Conservation (phyloP, 2,329 filamentous ascomycete species). For the Xylariaceae sp. region DNA sequence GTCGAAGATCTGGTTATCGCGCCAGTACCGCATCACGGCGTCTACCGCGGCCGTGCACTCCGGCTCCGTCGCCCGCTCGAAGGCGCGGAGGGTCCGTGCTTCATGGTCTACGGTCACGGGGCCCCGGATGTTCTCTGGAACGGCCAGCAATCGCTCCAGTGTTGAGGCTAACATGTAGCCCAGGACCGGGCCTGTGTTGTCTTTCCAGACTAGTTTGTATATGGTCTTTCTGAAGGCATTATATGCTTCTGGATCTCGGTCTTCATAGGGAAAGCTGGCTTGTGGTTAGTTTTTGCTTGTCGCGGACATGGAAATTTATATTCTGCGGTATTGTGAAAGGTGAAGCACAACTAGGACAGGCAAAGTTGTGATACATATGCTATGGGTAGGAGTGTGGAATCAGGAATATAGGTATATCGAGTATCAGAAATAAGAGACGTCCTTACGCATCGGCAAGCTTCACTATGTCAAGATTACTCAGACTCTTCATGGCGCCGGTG, state of each 20-base stretch:
- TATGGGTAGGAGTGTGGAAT: not conserved
- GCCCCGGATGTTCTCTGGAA: constrained; percentile 49
- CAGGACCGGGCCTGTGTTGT: constrained; percentile 44
- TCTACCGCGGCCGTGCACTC: constrained; percentile 57
- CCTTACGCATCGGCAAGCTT: constrained; percentile 51
- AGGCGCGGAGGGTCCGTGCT: constrained; percentile 60
- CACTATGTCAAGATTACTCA: constrained; percentile 49
- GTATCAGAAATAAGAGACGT: not conserved
- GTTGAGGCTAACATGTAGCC: constrained; percentile 56
- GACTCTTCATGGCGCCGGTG: constrained; percentile 12
- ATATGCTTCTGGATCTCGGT: constrained; percentile 55
- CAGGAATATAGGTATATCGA: not conserved
- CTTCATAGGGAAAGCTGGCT: constrained; percentile 71
- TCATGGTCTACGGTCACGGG: constrained; percentile 58
- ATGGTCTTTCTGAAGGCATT: constrained; percentile 55
- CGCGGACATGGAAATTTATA: too few relatives aligned
- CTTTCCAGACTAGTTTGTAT: constrained; percentile 60
- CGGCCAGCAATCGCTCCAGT: constrained; percentile 44
- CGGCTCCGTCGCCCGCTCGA: constrained; percentile 52
- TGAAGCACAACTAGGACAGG: too few relatives aligned
- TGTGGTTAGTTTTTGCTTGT: not conserved
- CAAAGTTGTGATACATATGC: too few relatives aligned
- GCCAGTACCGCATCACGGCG: constrained; percentile 62
- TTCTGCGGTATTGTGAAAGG: not conserved
- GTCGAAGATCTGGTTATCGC: constrained; percentile 65